Percentiles rank a stretch among this genome's conserved stretches.
phyloP scores from a whole-genome alignment of 1,284 basidiomycete genomes.

The Cryptococcus sp. region DNA sequence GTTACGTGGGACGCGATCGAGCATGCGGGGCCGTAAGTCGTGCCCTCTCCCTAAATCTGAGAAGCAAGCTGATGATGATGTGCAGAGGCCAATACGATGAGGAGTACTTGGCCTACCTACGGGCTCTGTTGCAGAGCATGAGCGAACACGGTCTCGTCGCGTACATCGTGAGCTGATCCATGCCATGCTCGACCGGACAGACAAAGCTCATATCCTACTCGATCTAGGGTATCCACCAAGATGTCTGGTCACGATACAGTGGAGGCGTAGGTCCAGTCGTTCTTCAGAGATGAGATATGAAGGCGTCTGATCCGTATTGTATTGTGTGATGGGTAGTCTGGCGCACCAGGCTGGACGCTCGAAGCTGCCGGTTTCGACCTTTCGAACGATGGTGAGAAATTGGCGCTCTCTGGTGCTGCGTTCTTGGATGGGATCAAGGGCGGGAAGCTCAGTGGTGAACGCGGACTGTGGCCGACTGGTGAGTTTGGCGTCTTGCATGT shows the following conservation, averaged over 20 bases:
- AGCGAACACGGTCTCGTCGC: slow-evolving; percentile 77
- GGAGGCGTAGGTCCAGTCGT: slow-evolving; percentile 64
- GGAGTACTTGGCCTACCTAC: slow-evolving; percentile 81
- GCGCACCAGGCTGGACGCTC: slow-evolving; percentile 89
- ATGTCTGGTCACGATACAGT: slow-evolving; percentile 92
- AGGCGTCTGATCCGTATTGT: neutral
- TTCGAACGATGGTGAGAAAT: slow-evolving; percentile 54
- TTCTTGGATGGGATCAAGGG: slow-evolving; percentile 74
- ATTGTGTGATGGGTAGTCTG: slow-evolving; percentile 58
- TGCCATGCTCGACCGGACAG: neutral
- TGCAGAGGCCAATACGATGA: slow-evolving; percentile 75
- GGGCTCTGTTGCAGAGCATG: slow-evolving; percentile 70
- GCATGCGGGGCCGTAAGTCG: slow-evolving; percentile 80
- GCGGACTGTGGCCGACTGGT: slow-evolving; percentile 79
- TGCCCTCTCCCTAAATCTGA: neutral
- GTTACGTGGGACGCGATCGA: slow-evolving; percentile 97
- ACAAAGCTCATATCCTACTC: neutral
- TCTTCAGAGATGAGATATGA: slow-evolving; percentile 21
- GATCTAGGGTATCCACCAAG: slow-evolving; percentile 71
- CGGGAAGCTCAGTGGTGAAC: slow-evolving; percentile 58
- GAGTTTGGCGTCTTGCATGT: slow-evolving; percentile 8
- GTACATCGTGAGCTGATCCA: slow-evolving; percentile 73
- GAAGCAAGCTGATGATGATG: slow-evolving; percentile 5
- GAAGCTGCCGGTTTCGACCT: slow-evolving; percentile 78
- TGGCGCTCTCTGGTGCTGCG: slow-evolving; percentile 79